phyloP scores from a whole-genome alignment of 768 basidiomycete genomes.

The Lactarius indigo region DNA sequence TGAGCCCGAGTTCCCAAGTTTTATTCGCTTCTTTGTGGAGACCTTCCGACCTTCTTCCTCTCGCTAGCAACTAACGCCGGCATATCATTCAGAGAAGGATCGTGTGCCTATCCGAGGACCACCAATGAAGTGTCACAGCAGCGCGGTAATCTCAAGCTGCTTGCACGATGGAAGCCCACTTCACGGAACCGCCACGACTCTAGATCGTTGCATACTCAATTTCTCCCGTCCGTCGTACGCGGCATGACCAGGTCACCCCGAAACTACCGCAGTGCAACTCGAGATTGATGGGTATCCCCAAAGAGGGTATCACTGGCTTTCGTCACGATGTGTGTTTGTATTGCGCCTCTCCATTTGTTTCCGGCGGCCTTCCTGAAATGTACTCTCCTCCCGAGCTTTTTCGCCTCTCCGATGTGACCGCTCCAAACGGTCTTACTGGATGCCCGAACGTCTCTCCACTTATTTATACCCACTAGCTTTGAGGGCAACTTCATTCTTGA shows the following conservation, averaged over 20 bases:
- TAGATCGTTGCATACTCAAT: background rate
- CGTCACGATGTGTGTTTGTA: conserved; percentile 7
- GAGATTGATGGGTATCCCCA: conserved; percentile 7
- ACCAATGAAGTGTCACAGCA: conserved; percentile 1
- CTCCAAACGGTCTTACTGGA: background rate
- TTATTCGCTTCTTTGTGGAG: background rate
- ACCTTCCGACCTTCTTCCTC: background rate
- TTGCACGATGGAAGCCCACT: conserved; percentile 6
- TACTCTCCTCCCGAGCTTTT: background rate
- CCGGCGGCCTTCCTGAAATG: conserved; percentile 8
- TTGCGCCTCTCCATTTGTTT: conserved; percentile 15
- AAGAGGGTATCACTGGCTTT: background rate
- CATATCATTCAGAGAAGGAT: conserved; percentile 1
- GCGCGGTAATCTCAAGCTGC: background rate
- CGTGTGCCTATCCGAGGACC: conserved; percentile 5
- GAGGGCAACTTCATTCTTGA: background rate
- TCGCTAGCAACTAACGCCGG: background rate
- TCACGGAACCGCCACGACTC: conserved; percentile 6
- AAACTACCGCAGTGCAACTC: conserved; percentile 10
- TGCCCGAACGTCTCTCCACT: background rate
- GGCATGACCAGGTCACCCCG: background rate
- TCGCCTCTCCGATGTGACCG: background rate
- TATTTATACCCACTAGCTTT: conserved; percentile 12
- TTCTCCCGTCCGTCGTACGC: background rate
- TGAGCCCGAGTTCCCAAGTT: background rate